Conservation (phyloP, 2,329 filamentous ascomycete genomes). For the Aspergillus pseudoviridinutans region DNA sequence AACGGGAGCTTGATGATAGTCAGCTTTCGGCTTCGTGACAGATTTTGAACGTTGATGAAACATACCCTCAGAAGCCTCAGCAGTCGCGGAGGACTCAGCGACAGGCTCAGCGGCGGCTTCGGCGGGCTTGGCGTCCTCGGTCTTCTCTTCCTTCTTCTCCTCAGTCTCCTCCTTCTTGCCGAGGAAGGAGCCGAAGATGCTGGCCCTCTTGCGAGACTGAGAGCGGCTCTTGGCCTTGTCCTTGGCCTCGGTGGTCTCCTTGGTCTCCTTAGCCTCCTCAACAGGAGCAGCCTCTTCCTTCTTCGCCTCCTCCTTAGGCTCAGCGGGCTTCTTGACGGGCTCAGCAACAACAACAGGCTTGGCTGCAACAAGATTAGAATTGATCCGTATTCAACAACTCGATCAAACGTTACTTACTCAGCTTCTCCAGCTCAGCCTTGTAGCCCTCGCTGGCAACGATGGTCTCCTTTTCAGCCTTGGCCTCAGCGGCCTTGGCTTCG, state of each 20-base stretch:
- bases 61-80: slow-evolving; percentile 19
- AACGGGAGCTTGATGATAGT: slow-evolving; percentile 8
- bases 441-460: slow-evolving; percentile 79
- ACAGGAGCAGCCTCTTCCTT: slow-evolving; percentile 42
- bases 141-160: slow-evolving; percentile 42
- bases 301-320: slow-evolving; percentile 28
- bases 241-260: slow-evolving; percentile 26
- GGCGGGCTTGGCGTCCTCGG: slow-evolving; percentile 41
- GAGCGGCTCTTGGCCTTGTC: slow-evolving; percentile 57
- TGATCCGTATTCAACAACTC: neutral
- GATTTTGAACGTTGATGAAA: neutral
- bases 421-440: slow-evolving; percentile 77
- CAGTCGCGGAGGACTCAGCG: slow-evolving; percentile 44
- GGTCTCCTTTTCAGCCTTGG: slow-evolving; percentile 71
- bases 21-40: neutral
- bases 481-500: slow-evolving; percentile 77
- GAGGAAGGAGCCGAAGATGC: slow-evolving; percentile 42
- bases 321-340: slow-evolving; percentile 19
- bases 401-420: slow-evolving; percentile 46
- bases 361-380: slow-evolving; percentile 28
- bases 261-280: slow-evolving; percentile 43
- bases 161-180: slow-evolving; percentile 58
- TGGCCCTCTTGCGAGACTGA: slow-evolving; percentile 56
- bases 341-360: slow-evolving; percentile 25
- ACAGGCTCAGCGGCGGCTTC: slow-evolving; percentile 28